Percentiles rank a stretch among this genome's conserved stretches.
Conservation (phyloP, 768 basidiomycete genomes). For the Rubroboletus satanas region DNA sequence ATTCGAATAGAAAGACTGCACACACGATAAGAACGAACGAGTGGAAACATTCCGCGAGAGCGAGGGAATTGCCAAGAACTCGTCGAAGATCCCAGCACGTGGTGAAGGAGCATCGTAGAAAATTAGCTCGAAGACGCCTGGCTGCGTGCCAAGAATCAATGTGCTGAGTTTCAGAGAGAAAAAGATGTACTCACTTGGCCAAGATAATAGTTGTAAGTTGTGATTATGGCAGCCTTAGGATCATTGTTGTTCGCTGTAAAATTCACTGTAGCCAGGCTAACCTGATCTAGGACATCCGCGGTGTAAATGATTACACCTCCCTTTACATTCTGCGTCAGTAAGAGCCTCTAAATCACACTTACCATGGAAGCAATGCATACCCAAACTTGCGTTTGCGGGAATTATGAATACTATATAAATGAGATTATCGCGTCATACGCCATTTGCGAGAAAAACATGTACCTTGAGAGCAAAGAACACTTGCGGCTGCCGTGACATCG, state of each 20-base stretch:
- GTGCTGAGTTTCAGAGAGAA: not conserved
- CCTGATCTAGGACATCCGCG: slow-evolving; percentile 2
- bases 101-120: slow-evolving; percentile 49
- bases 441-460: not conserved
- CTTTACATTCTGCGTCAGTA: slow-evolving; percentile 24
- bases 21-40: slow-evolving; percentile 12
- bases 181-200: not conserved
- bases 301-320: slow-evolving; percentile 42
- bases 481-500: slow-evolving; percentile 28
- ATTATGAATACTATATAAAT: too few species aligned
- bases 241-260: slow-evolving; percentile 14
- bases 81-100: slow-evolving; percentile 15
- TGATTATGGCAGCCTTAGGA: slow-evolving; percentile 34
- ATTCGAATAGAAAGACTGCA: slow-evolving; percentile 1
- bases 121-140: slow-evolving; percentile 28
- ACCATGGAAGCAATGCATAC: slow-evolving; percentile 33
- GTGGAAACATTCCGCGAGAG: slow-evolving; percentile 3
- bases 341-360: not conserved
- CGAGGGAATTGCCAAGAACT: slow-evolving; percentile 22
- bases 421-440: not conserved
- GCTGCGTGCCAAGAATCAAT: not conserved
- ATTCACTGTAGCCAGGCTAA: slow-evolving; percentile 7
- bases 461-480: slow-evolving; percentile 46
- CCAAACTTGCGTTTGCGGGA: slow-evolving; percentile 56
- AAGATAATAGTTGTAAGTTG: slow-evolving; percentile 35